phyloP scores from a whole-genome alignment of 2,329 filamentous ascomycete genomes.

The Ascosphaera acerosa region DNA sequence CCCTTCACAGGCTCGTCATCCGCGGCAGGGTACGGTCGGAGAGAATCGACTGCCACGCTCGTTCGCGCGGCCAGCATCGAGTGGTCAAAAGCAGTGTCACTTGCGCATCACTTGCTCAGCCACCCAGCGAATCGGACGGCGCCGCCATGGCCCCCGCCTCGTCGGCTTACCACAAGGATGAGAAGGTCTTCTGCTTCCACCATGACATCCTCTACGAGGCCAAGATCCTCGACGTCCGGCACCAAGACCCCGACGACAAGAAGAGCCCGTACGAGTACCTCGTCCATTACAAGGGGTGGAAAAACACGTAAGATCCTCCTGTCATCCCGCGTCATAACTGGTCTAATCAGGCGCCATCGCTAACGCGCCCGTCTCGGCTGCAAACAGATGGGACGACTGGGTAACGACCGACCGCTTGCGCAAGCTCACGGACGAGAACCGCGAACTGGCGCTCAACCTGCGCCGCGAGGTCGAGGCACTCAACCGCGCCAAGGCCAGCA shows the following conservation, averaged over 20 bases:
- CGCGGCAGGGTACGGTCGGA: too few species aligned
- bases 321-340: not conserved
- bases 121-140: too few species aligned
- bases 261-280: constrained; percentile 62
- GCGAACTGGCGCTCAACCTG: constrained; percentile 43
- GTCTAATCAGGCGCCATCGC: too few species aligned
- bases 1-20: too few species aligned
- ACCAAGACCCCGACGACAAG: constrained; percentile 36
- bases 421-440: constrained; percentile 87
- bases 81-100: too few species aligned
- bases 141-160: constrained; percentile 37
- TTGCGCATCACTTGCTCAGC: too few species aligned
- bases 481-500: constrained; percentile 11
- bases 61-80: too few species aligned
- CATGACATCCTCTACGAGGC: constrained; percentile 94
- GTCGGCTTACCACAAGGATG: constrained; percentile 44
- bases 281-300: constrained; percentile 98
- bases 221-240: constrained; percentile 62
- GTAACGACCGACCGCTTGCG: constrained; percentile 78
- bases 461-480: constrained; percentile 18
- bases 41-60: too few species aligned
- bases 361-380: too few species aligned
- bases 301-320: constrained; percentile 43
- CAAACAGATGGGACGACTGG: constrained; percentile 94
- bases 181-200: constrained; percentile 91